Evolutionary conservation across 2,329 filamentous ascomycete species (phyloP), one percentile per base, ranked within the genome.

Genomic region (Cucurbitaria berberidis): DNA sequence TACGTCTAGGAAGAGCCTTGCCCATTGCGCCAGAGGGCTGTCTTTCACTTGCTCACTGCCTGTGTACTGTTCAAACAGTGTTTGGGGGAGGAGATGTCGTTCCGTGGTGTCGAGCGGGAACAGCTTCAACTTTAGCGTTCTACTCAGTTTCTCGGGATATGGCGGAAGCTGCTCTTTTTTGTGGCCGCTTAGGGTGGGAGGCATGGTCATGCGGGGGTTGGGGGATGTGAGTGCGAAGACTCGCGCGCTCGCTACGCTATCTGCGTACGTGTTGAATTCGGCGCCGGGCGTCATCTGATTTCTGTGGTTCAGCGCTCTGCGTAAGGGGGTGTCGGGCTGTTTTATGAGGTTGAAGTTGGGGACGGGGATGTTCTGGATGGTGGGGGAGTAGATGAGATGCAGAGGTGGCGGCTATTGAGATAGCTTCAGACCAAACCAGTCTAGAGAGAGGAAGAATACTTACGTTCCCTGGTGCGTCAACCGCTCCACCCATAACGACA

Each of bases 181-280:
- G 45, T 38, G 75, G 57, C 70, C 66, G n/a, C 84, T 81, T 11
- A 87, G 77, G 0, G 63, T 51, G 0, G 87, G 86, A 1, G 95
- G 92, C 83, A 97, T 90, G 3, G 92, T 97, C 2, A 87, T 89
- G 11, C 82, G 76, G 0, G 95, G 95, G 29, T 79, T 86, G 2
- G 73, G 76, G 10, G 76, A 78, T n/a, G 79, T 80, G 11, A 82
- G 70, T 1, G 80, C 79, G 50, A 80, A 81, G 29, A 82, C 66
- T 38, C 79, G 73, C 1, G 80, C 80, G 7, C 78, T 76, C 26
- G 80, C 80, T 46, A 80, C 67, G 42, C 75, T 74, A 59, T 99
- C 96, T 52, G 95, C 93, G 69, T 91, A 96, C 51, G 89, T 89
- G 80, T 99, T 99, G 84, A 99, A 99, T 74, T 99, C 95, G 58